These are phyloP conservation scores for Murraya koenigii DNA, from an alignment of 345 rosid species.

Conservation along the genomic window DNA sequence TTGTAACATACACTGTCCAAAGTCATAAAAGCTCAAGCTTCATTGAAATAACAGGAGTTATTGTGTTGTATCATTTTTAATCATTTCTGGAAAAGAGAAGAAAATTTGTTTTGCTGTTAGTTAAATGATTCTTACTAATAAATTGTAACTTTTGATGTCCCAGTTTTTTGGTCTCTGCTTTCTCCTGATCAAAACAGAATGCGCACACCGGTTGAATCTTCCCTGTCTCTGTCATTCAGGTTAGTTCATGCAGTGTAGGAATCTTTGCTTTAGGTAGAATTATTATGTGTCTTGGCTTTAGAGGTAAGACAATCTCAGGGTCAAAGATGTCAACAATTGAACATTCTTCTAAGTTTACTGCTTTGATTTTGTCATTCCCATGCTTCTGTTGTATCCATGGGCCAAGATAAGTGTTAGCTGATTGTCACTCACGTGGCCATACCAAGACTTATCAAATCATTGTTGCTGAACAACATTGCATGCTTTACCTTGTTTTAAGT, in stretches of 20 bases:
- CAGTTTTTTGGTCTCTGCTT: constrained; percentile 86
- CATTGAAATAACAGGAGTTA: neutral
- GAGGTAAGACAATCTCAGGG: neutral
- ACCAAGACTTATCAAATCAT: neutral
- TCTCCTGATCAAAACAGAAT: constrained; percentile 56
- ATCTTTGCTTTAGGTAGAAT: neutral
- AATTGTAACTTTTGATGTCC: constrained; percentile 6
- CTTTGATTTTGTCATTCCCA: neutral
- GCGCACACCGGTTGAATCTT: constrained; percentile 62
- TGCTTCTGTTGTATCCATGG: neutral
- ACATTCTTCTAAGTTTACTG: neutral
- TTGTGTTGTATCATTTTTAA: neutral
- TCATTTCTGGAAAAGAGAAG: neutral
- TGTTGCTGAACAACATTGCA: neutral
- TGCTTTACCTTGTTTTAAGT: neutral
- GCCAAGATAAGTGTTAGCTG: neutral
- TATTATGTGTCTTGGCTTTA: neutral
- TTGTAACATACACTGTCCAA: neutral
- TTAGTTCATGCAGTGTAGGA: constrained; percentile 23
- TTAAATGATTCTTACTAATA: constrained; percentile 1
- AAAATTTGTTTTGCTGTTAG: neutral
- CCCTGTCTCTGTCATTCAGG: constrained; percentile 83
- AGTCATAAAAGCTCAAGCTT: neutral
- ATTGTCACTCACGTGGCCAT: neutral
- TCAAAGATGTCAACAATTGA: neutral